Conservation (phyloP, 345 rosid species). For the Moricandia moricandioides region DNA sequence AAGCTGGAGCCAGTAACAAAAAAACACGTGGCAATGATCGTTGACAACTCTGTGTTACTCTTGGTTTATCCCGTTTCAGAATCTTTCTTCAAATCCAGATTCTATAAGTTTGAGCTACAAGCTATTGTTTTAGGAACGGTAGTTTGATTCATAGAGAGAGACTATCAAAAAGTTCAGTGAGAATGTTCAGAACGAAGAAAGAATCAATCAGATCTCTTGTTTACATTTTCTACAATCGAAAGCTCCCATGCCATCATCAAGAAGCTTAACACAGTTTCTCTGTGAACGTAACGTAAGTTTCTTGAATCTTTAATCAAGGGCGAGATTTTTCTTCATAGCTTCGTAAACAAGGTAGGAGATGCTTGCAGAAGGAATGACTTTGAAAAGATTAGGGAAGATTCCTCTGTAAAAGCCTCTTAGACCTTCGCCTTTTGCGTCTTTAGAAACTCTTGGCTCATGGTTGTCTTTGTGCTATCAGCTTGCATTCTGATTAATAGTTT, state of each 20-base stretch:
- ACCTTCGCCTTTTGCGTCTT: conserved; percentile 75
- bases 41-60: too few relatives aligned
- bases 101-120: too few relatives aligned
- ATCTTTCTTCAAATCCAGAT: too few relatives aligned
- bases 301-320: conserved; percentile 50
- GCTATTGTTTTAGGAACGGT: too few relatives aligned
- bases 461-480: conserved; percentile 63
- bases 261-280: background rate
- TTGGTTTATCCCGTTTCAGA: too few relatives aligned
- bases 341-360: conserved; percentile 65
- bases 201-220: conserved; percentile 2
- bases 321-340: conserved; percentile 80
- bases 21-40: too few relatives aligned
- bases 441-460: conserved; percentile 81
- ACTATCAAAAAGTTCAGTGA: too few relatives aligned
- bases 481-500: conserved; percentile 63
- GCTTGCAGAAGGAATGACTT: conserved; percentile 58
- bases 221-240: conserved; percentile 2
- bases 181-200: background rate
- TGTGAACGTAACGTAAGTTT: background rate
- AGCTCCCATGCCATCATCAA: conserved; percentile 28
- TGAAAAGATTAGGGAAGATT: conserved; percentile 84
- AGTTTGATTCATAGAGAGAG: too few relatives aligned
- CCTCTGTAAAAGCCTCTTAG: conserved; percentile 90
- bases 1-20: too few relatives aligned